Conservation (phyloP, 805 yeast genomes). For the Schwanniomyces yamadae region DNA sequence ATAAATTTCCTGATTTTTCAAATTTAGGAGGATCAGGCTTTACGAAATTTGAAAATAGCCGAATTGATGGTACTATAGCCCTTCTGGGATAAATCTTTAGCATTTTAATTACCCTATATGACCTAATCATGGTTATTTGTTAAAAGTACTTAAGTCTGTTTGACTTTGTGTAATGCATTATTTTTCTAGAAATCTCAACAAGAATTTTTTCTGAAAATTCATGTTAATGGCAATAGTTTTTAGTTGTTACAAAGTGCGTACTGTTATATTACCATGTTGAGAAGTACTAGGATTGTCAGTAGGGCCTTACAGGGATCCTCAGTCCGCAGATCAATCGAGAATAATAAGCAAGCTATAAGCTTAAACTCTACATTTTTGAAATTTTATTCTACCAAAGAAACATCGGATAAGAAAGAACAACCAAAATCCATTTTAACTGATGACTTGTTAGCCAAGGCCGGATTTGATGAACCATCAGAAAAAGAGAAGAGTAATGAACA, state of each 20-base stretch:
- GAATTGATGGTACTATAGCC: too few species aligned
- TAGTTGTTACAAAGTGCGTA: too few species aligned
- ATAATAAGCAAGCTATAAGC: too few species aligned
- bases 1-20: slow-evolving; percentile 10
- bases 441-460: slow-evolving; percentile 80
- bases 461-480: slow-evolving; percentile 54
- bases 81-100: too few species aligned
- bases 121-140: too few species aligned
- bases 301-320: slow-evolving; percentile 6
- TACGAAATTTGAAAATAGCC: not conserved
- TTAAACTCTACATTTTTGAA: slow-evolving; percentile 2
- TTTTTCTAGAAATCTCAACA: too few species aligned
- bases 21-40: slow-evolving; percentile 4
- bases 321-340: too few species aligned
- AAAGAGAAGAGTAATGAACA: slow-evolving; percentile 12
- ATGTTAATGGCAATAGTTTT: too few species aligned
- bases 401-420: slow-evolving; percentile 14
- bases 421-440: slow-evolving; percentile 67
- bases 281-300: slow-evolving; percentile 5
- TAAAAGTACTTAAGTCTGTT: too few species aligned
- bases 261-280: slow-evolving; percentile 10
- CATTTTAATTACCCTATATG: too few species aligned
- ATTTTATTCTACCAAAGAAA: slow-evolving; percentile 8
- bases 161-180: too few species aligned
- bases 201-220: too few species aligned